Conservation (phyloP, 768 basidiomycete species). For the Lactarius hatsudake region DNA sequence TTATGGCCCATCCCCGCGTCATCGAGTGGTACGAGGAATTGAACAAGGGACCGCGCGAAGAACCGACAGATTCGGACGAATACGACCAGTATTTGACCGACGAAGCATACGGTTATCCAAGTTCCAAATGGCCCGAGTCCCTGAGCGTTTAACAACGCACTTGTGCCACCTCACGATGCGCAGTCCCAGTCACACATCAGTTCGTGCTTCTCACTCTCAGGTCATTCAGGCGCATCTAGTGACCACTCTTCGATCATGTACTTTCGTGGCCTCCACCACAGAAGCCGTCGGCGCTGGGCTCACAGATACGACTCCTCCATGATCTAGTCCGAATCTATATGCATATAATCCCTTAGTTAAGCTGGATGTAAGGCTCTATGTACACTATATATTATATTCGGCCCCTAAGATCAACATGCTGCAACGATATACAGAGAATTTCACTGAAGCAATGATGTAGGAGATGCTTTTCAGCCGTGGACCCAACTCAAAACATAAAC, state of each 20-base stretch:
- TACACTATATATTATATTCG: too few relatives aligned
- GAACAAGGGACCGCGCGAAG: not conserved
- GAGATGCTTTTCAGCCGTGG: too few relatives aligned
- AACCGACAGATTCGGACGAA: not conserved
- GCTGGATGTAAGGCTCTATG: not conserved
- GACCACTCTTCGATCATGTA: too few relatives aligned
- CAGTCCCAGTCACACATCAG: too few relatives aligned
- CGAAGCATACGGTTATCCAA: not conserved
- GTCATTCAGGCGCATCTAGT: not conserved
- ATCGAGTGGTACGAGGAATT: slow-evolving; percentile 44
- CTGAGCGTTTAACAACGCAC: not conserved
- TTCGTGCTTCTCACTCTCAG: not conserved
- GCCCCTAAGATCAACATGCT: too few relatives aligned
- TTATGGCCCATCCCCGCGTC: slow-evolving; percentile 60
- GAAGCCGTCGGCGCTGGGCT: too few relatives aligned
- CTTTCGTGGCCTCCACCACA: too few relatives aligned
- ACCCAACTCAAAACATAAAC: not conserved
- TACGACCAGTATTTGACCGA: not conserved
- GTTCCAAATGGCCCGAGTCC: not conserved
- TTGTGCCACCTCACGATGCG: not conserved
- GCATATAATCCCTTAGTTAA: not conserved
- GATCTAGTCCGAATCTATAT: not conserved
- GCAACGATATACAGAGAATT: too few relatives aligned
- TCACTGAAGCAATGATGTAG: too few relatives aligned
- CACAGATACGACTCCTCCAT: not conserved